A percentile compares a stretch with the other conserved stretches of the same genome.
These are phyloP conservation scores for Ophiostoma australiae DNA, from an alignment of 2,329 filamentous ascomycete species.

Conservation along the genomic window DNA sequence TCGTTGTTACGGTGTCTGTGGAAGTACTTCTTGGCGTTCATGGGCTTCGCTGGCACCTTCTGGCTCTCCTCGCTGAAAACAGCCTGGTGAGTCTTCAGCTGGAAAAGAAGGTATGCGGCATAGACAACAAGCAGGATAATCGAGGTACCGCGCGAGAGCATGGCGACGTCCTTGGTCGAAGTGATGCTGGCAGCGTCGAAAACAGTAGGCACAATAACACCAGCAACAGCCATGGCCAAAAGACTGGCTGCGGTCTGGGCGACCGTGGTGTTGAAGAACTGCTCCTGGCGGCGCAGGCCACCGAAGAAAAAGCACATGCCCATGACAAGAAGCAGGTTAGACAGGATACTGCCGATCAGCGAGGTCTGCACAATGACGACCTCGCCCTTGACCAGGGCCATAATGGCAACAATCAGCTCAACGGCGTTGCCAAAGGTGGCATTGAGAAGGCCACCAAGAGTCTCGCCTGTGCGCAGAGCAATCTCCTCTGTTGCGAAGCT, in stretches of 20 bases:
- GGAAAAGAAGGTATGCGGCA: conserved; percentile 78
- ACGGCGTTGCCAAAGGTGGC: conserved; percentile 88
- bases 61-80: conserved; percentile 77
- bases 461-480: conserved; percentile 74
- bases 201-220: conserved; percentile 83
- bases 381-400: conserved; percentile 69
- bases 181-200: conserved; percentile 57
- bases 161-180: conserved; percentile 47
- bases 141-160: conserved; percentile 65
- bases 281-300: conserved; percentile 70
- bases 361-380: conserved; percentile 88
- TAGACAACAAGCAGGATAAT: conserved; percentile 83
- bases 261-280: conserved; percentile 88
- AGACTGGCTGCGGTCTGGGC: conserved; percentile 83
- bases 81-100: conserved; percentile 75
- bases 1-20: conserved; percentile 32
- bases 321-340: conserved; percentile 81
- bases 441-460: conserved; percentile 81
- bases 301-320: conserved; percentile 92
- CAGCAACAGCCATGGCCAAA: conserved; percentile 71
- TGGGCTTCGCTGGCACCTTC: conserved; percentile 64
- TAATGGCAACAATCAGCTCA: conserved; percentile 81
- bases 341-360: conserved; percentile 84
- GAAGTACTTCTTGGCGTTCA: conserved; percentile 29
- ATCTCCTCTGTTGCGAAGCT: conserved; percentile 86